Base-by-base conservation (phyloP, 1,284 basidiomycete species). In the Cutaneotrichosporon daszewskae region DNA sequence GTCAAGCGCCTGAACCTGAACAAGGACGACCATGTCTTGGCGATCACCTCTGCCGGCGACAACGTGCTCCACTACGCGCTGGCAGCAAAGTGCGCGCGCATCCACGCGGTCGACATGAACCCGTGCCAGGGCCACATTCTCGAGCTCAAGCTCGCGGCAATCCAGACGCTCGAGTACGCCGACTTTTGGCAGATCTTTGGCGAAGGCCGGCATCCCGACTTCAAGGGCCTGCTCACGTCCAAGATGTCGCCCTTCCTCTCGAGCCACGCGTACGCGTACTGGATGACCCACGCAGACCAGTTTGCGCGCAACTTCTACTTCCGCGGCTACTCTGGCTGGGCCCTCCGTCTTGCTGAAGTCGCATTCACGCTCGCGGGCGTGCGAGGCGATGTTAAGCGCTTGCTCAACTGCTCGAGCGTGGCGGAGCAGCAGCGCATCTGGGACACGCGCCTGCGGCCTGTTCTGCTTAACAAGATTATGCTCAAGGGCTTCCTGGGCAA, bases 1-100 rank as follows among this genome's bases (percentile, higher is more conserved):
- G 83, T 88, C 75, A 75, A 78, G 55, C 76, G 81, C 60, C 72
- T 87, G 12, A 62, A 80, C 17, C 67, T 87, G 46, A 76, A 76
- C 24, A 69, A 72, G 28, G 75, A 82, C 8, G 85, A 87, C 68
- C 78, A 81, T 12, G 77, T 88, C 54, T 75, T 88, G 3, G 80
- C 82, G 18, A 86, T 87, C 58, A 87, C 85, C 2, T 83, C 80
- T 41, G 86, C 84, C 0, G 86, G 85, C 1, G 85, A 87, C 67
- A 88, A 88, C 59, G 83, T 83, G 2, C 72, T 88, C 31, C 86
- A 88, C 67, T 88, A 88, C 57, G 84, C 84, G 5, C 80, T 85
- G 37, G 76, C 76, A 1, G 82, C 80, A 5, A 68, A 76, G 39
- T 83, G 83, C 8, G 72, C 75, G 43, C 68, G 75, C 71, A 82